Base-by-base conservation (phyloP, 2,329 filamentous ascomycete species). In the Cladophialophora bantiana region DNA sequence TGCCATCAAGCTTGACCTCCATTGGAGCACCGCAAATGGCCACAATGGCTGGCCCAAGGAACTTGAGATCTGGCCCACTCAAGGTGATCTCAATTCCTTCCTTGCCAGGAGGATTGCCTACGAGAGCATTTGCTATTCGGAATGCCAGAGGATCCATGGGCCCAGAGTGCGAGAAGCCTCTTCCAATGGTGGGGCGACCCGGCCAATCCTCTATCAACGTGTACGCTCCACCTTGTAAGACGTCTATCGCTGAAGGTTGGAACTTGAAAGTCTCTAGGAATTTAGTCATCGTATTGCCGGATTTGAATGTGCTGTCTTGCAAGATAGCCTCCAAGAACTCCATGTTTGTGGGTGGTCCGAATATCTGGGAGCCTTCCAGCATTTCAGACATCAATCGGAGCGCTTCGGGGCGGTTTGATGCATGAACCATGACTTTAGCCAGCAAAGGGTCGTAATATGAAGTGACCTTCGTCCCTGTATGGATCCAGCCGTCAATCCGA, bases 401-500 rank as follows among this genome's bases (percentile, higher is more conserved):
- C 2, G 85, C 79, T 20, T 80, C 75, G 1, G 78, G 70, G 57
- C 80, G 77, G 5, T 75, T 78, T 7, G 76, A 67, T 0, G 78
- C 79, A 68, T 88, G 84, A 31, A 82, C 82, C 81, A 90, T 88
- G 12, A 87, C 78, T 74, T 88, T 88, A 4, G 84, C 85, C 62
- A 88, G 78, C 4, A 88, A 74, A 0, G 86, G 85, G 73, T 86
- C 85, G 61, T 88, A 89, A 65, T 85, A 81, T 1, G 86, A 82
- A 4, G 84, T 85, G 45, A 90, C 80, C 2, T 80, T 82, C 2
- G 83, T 83, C 5, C 88, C 88, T 1, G 83, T 83, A 62, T 83
- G 81, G 1, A 89, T 81, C 87, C 88, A 90, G 0, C 87, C 89
- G 70, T 90, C 88, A 32, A 90, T 82, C 4, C 88, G 82, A 31